Evolutionary conservation across 208 protist genomes (phyloP).

Genomic region (Blastocrithidia nonstop): DNA sequence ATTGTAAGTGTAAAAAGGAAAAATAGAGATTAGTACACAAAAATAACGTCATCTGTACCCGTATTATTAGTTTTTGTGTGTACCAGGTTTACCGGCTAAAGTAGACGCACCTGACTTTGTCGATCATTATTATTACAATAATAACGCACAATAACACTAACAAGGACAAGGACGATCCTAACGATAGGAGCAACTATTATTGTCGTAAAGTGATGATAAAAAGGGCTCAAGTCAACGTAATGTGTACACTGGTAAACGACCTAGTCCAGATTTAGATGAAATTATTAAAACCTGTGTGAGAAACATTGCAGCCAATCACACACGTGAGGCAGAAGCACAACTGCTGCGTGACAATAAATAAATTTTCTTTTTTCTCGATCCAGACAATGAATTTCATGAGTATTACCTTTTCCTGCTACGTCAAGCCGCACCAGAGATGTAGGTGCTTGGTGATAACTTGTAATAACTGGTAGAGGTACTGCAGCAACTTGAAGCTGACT

Average conservation of each 20-base stretch:
- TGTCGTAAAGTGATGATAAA: too few relatives aligned
- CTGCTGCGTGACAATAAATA: constrained; percentile 59
- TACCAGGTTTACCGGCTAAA: constrained; percentile 4
- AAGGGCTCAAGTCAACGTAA: constrained; percentile 1
- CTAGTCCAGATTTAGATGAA: constrained; percentile 41
- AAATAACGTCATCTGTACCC: too few relatives aligned
- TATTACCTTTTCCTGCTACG: constrained; percentile 78
- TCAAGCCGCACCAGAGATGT: constrained; percentile 52
- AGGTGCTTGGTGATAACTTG: constrained; percentile 71
- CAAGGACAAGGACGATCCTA: neutral
- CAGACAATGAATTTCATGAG: constrained; percentile 70
- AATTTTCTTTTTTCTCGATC: constrained; percentile 68
- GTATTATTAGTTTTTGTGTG: constrained; percentile 14
- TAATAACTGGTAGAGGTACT: constrained; percentile 69
- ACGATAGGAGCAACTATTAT: neutral
- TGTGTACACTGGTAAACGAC: constrained; percentile 50
- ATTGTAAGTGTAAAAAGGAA: too few relatives aligned
- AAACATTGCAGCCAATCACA: constrained; percentile 36
- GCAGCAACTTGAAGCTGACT: constrained; percentile 39
- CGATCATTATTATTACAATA: too few relatives aligned
- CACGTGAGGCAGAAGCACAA: constrained; percentile 48
- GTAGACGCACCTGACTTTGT: constrained; percentile 3
- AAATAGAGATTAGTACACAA: too few relatives aligned
- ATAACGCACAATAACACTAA: neutral
- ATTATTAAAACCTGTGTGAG: constrained; percentile 40